Evolutionary conservation across 2,329 filamentous ascomycete species (phyloP), one percentile per base, ranked within the genome.

Genomic region (Fusarium burgessii): DNA sequence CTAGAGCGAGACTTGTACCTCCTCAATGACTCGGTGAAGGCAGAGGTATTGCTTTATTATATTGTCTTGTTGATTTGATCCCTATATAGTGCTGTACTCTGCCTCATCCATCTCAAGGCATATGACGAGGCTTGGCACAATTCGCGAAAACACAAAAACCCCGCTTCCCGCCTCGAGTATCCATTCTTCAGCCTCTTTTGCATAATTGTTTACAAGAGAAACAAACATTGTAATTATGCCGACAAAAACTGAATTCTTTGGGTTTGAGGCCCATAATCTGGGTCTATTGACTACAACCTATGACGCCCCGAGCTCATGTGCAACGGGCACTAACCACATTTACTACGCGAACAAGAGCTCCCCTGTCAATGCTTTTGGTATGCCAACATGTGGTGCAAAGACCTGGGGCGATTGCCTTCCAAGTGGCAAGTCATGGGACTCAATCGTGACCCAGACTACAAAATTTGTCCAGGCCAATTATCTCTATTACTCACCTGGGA

Each of bases 161-260:
- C 12, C 18, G 23, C 43, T 12, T 12, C 2, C 20, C 32, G 42
- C 12, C 5, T 18, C 13, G 12, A 2, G 1, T 11, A 23, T 9
- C 15, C 23, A 20, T 57, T n/a, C 2, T 50, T 38, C 43, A 57
- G 42, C 23, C 29, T 38, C 10, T 3, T 20, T 8, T 18, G 11
- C 9, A 17, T 18, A 4, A 45, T 5, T 32, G 1, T 18, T 25
- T 12, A 8, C 8, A 8, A 8, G 25, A 6, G 14, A 49, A 1
- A 12, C 17, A 17, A 8, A 4, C 9, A 17, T 1, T n/a, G 7
- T 12, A 0, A 42, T 10, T 0, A 64, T 64, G 58, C 61, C 47
- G 14, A 63, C 61, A 14, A 29, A 35, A 3, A 64, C 61, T 7
- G 59, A 36, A 10, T 64, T 56, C 11, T 64, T 64, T n/a, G 58